Base-by-base conservation (phyloP, 1,139 yeast genomes). In the Kazachstania sp. region DNA sequence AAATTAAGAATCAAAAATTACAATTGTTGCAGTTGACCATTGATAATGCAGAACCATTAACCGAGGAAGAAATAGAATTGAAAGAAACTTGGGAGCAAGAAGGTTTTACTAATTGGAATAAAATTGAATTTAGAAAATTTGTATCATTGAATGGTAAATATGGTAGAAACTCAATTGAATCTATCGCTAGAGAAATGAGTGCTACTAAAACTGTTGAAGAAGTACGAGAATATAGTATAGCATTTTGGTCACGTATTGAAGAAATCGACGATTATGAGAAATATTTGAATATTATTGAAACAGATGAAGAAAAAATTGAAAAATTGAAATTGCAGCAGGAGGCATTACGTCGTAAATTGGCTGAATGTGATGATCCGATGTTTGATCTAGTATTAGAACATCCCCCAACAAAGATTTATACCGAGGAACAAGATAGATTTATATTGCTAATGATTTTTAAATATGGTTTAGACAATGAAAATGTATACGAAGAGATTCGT, bases 231-330 rank as follows among this genome's bases (percentile, higher is more conserved):
- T 84, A 83, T 58, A 79, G 86, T 2, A 69, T 71, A 49, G 77
- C 74, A 8, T 83, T 84, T 60, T 84, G 94, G 94, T 55, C 68
- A 34, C 72, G 75, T 47, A 79, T 76, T 56, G 68, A 76, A 48
- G 79, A 79, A 50, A 79, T 84, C 48, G 92, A 83, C 26, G 88
- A 87, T 2, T 79, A 77, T 61, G 94, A 84, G 55, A 72, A 81
- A 55, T 81, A 78, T 56, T 65, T 83, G 43, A 70, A 71, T 36
- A 85, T 78, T 54, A 81, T 84, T 51, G 90, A 83, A 60, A 69
- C 71, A 15, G 94, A 90, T 18, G 94, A 84, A 58, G 88, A 82
- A 37, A 80, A 74, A 59, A 73, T 81, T 37, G 67, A 75, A 48
- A 78, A 75, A 53, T 57, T 72, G 11, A 77, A 75, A 56, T 60